Conservation (phyloP, 179 eudicot genomes). For the Beta lomatogona region DNA sequence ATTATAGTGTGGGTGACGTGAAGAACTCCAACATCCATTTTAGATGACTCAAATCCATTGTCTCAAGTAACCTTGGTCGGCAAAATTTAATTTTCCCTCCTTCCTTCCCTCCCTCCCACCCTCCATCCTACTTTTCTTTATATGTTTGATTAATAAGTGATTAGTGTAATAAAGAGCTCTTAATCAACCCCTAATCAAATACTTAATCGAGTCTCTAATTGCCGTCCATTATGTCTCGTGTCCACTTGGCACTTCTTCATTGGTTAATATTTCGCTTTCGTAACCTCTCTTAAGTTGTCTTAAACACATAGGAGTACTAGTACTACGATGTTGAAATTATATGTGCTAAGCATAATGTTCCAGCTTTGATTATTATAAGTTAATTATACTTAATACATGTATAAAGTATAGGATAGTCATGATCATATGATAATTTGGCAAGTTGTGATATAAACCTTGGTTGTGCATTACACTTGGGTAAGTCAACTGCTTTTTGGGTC, state of each 20-base stretch:
- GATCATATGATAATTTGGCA: constrained; percentile 22
- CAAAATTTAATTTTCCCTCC: constrained; percentile 27
- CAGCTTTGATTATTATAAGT: constrained; percentile 9
- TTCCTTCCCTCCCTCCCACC: background rate
- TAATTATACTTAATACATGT: background rate
- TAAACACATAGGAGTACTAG: background rate
- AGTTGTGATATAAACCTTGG: background rate
- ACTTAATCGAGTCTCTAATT: constrained; percentile 20
- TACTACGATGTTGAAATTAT: constrained; percentile 16
- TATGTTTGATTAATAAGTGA: background rate
- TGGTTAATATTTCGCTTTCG: background rate
- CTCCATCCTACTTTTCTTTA: background rate
- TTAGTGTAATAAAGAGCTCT: constrained; percentile 8
- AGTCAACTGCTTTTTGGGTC: constrained; percentile 26
- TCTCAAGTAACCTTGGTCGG: constrained; percentile 77
- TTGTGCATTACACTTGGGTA: constrained; percentile 15
- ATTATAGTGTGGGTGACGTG: constrained; percentile 60
- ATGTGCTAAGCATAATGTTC: constrained; percentile 20
- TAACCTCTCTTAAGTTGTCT: background rate
- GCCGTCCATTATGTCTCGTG: constrained; percentile 41
- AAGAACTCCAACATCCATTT: constrained; percentile 58
- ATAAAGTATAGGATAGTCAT: constrained; percentile 19
- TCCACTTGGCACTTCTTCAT: constrained; percentile 44
- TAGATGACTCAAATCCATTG: constrained; percentile 42
- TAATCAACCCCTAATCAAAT: constrained; percentile 24